Evolutionary conservation across 345 rosid species (phyloP).

Genomic region (Iberis pinnata): DNA sequence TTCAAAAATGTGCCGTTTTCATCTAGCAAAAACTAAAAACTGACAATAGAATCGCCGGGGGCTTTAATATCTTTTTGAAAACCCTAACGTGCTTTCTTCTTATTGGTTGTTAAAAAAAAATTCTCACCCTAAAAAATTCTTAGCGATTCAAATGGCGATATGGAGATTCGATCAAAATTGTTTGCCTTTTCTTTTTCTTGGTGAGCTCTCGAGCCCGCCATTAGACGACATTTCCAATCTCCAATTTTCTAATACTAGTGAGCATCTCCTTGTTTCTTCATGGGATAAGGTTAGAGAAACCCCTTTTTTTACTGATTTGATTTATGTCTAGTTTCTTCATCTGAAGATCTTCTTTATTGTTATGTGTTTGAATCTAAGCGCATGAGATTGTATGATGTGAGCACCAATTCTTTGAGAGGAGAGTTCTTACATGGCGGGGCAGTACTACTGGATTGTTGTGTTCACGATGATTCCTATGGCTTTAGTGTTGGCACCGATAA

Average conservation of each 20-base stretch:
- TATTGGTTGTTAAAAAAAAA: no score
- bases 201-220: constrained; percentile 79
- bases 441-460: constrained; percentile 86
- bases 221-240: constrained; percentile 93
- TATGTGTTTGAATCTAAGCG: constrained; percentile 28
- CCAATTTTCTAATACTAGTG: constrained; percentile 89
- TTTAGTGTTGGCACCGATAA: constrained; percentile 76
- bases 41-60: no score
- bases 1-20: no score
- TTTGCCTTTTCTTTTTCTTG: constrained; percentile 58
- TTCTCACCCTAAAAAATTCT: no score
- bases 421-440: constrained; percentile 89
- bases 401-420: constrained; percentile 63
- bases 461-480: constrained; percentile 94
- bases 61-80: no score
- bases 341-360: neutral
- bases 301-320: neutral
- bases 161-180: constrained; percentile 45
- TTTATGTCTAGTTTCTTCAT: neutral
- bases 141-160: constrained; percentile 12
- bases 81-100: no score
- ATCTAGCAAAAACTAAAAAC: no score
- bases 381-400: constrained; percentile 77
- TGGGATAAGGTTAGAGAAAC: constrained; percentile 76
- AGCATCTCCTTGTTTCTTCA: constrained; percentile 86